These are phyloP conservation scores for Haplosporangium gracile DNA, from an alignment of 192 early-diverging fungal genomes.

Conservation along the genomic window DNA sequence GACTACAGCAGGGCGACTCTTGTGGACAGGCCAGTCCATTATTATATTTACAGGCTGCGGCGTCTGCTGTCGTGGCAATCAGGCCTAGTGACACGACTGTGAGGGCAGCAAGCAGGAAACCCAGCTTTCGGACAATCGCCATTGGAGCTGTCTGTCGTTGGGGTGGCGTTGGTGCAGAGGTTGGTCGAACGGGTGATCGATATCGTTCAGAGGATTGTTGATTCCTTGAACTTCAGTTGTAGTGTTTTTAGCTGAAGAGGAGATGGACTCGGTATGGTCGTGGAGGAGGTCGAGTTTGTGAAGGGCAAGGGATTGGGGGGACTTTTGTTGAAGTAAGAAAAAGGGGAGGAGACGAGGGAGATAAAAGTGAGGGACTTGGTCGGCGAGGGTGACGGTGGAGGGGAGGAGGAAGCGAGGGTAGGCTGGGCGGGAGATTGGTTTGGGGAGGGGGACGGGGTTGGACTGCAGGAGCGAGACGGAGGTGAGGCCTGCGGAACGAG, in stretches of 20 bases:
- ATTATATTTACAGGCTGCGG: conserved; percentile 44
- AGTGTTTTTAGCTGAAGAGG: neutral
- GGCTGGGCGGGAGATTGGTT: conserved; percentile 29
- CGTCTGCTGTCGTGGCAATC: conserved; percentile 16
- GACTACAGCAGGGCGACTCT: conserved; percentile 47
- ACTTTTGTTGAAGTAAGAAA: conserved; percentile 17
- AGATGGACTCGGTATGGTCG: conserved; percentile 22
- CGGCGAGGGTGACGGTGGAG: conserved; percentile 23
- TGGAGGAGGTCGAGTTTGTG: conserved; percentile 20
- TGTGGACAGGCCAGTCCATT: conserved; percentile 35
- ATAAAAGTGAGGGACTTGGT: conserved; percentile 19
- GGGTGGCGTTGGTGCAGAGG: neutral
- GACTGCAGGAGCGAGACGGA: conserved; percentile 19
- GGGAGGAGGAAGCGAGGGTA: conserved; percentile 30
- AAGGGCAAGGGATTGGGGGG: conserved; percentile 31
- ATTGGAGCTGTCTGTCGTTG: conserved; percentile 18
- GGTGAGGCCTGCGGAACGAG: conserved; percentile 27
- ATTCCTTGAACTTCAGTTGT: neutral
- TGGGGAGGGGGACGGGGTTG: conserved; percentile 16
- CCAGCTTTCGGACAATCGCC: conserved; percentile 46
- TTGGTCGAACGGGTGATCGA: conserved; percentile 10
- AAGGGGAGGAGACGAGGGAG: conserved; percentile 37
- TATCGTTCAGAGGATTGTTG: neutral
- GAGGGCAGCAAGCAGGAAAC: conserved; percentile 42
- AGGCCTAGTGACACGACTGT: conserved; percentile 31